A percentile compares a stretch with the other conserved stretches of the same genome.
Evolutionary conservation across 768 basidiomycete genomes (phyloP).

Genomic region (Neoboletus brunneissimus): DNA sequence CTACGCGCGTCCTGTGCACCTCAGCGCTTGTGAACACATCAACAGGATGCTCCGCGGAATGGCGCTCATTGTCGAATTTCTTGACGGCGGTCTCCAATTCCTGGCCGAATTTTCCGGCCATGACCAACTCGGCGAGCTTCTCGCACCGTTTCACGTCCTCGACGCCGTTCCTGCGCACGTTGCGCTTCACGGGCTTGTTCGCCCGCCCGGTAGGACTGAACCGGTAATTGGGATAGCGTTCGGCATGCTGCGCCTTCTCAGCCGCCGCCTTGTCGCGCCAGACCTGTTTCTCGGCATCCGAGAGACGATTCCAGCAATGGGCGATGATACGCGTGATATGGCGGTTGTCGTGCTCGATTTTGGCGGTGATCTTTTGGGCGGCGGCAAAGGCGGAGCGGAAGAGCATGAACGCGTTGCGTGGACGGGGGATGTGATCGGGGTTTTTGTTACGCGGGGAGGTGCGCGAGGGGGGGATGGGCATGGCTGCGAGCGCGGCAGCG

Average conservation of each 20-base stretch:
- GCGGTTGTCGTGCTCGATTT: constrained; percentile 54
- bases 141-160: constrained; percentile 49
- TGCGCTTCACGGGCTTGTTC: constrained; percentile 46
- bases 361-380: constrained; percentile 44
- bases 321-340: constrained; percentile 58
- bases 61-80: constrained; percentile 25
- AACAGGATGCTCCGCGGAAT: background rate
- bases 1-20: background rate
- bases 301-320: constrained; percentile 52
- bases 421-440: constrained; percentile 43
- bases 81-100: constrained; percentile 47
- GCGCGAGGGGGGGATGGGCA: constrained; percentile 32
- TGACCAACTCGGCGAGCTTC: constrained; percentile 48
- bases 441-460: constrained; percentile 27
- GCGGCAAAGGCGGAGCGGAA: constrained; percentile 61
- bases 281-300: constrained; percentile 47
- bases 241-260: constrained; percentile 49
- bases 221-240: constrained; percentile 52
- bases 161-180: constrained; percentile 48
- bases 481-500: constrained; percentile 21
- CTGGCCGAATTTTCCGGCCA: constrained; percentile 48
- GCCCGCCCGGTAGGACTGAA: constrained; percentile 47
- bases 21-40: background rate
- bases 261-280: constrained; percentile 50
- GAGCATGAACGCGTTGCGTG: constrained; percentile 50